These are phyloP conservation scores for Penicillium concentricum DNA, from an alignment of 2,329 filamentous ascomycete genomes.

Conservation along the genomic window DNA sequence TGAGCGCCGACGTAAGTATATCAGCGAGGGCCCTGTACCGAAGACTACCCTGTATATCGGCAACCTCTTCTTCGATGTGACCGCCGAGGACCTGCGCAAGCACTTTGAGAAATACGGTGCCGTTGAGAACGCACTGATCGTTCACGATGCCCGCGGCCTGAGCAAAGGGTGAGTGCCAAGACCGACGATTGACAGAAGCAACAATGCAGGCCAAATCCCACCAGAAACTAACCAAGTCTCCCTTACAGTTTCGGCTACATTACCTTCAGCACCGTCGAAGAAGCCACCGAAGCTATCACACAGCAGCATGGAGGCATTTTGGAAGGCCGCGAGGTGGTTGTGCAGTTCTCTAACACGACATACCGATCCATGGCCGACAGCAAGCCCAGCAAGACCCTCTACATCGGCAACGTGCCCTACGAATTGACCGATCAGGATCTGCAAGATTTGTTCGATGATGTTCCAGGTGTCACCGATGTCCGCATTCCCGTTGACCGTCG, in stretches of 20 bases:
- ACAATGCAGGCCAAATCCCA: not conserved
- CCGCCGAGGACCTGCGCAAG: slow-evolving; percentile 57
- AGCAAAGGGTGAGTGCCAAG: slow-evolving; percentile 63
- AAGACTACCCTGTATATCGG: slow-evolving; percentile 61
- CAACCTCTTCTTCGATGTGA: slow-evolving; percentile 70
- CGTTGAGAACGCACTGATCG: slow-evolving; percentile 54
- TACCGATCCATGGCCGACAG: slow-evolving; percentile 16
- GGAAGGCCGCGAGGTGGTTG: slow-evolving; percentile 63
- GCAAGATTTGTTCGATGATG: slow-evolving; percentile 70
- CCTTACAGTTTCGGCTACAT: slow-evolving; percentile 63
- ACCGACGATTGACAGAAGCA: not conserved
- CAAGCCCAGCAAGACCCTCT: slow-evolving; percentile 64
- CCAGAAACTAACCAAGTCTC: not conserved
- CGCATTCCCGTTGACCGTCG: slow-evolving; percentile 79
- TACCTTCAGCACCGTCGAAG: slow-evolving; percentile 54
- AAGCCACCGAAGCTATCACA: slow-evolving; percentile 57
- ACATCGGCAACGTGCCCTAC: slow-evolving; percentile 82
- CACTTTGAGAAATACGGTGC: slow-evolving; percentile 61
- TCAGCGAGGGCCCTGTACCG: slow-evolving; percentile 23
- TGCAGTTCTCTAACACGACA: slow-evolving; percentile 55
- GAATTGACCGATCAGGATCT: slow-evolving; percentile 82
- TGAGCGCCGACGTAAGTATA: not conserved
- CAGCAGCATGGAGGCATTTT: slow-evolving; percentile 60
- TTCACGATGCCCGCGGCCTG: slow-evolving; percentile 61
- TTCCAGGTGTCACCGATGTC: slow-evolving; percentile 70